phyloP scores from a whole-genome alignment of 768 basidiomycete species.

The Leucocoprinus birnbaumii region DNA sequence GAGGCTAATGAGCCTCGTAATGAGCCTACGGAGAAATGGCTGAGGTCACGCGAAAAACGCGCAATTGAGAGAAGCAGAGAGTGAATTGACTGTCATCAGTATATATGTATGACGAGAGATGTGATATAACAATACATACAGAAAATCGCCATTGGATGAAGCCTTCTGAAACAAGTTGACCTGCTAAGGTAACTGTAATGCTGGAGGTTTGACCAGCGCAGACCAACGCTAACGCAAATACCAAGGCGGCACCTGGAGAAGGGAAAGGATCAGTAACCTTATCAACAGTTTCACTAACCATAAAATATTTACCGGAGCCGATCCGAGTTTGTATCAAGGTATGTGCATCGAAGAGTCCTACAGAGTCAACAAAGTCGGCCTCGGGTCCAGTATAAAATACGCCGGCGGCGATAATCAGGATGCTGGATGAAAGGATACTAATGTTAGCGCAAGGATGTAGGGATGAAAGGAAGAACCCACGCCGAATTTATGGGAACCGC shows the following conservation, averaged over 20 bases:
- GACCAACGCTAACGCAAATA: constrained; percentile 76
- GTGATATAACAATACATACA: constrained; percentile 20
- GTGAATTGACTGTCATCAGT: not conserved
- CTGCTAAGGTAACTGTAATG: constrained; percentile 75
- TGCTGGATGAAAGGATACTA: constrained; percentile 33
- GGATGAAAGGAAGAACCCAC: constrained; percentile 26
- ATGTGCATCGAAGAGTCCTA: constrained; percentile 74
- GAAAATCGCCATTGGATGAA: constrained; percentile 76
- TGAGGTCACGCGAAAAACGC: constrained; percentile 13
- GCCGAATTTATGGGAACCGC: constrained; percentile 78
- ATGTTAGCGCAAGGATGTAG: not conserved
- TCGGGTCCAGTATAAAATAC: constrained; percentile 54
- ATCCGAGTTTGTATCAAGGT: constrained; percentile 51
- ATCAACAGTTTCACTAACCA: constrained; percentile 2
- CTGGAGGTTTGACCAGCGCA: constrained; percentile 77
- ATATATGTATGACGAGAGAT: too few relatives aligned
- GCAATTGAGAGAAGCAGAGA: not conserved
- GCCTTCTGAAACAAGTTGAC: constrained; percentile 79
- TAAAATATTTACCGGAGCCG: constrained; percentile 46
- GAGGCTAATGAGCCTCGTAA: constrained; percentile 70
- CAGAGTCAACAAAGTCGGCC: constrained; percentile 33
- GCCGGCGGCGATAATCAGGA: constrained; percentile 69
- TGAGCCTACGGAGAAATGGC: constrained; percentile 62
- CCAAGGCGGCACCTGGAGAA: constrained; percentile 50
- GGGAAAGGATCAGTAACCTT: not conserved